Evolutionary conservation across 2,329 filamentous ascomycete genomes (phyloP), one percentile per base, ranked within the genome.

Genomic region (Colletotrichum sojae): DNA sequence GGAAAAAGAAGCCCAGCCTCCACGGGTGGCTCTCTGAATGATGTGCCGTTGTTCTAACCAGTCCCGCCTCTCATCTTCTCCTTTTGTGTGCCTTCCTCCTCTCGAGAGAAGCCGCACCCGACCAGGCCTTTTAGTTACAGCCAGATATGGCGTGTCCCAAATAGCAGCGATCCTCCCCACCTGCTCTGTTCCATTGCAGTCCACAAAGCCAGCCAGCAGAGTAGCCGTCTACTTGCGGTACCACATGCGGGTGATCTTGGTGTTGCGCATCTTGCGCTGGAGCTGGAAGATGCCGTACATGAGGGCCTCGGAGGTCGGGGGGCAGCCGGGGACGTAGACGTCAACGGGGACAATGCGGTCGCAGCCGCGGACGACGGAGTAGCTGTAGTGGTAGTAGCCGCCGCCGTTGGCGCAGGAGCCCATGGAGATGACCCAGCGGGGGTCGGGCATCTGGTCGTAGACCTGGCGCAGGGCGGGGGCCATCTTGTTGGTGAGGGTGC

Each of bases 401-500:
- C 93, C 93, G 59, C 93, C 93, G 80, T 95, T 95, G 70, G 93
- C 93, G 80, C 93, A 95, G 76, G 90, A 93, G 13, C 93, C 93
- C 93, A 95, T 95, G 75, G 90, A 93, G 76, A 89, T 81, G 75
- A 95, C 94, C 94, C 94, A 97, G 77, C 92, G 88, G 18, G 94
- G 94, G 39, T 97, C 94, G 36, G 94, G 94, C 94, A 97, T 97
- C 85, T 97, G 94, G 81, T 97, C 94, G 84, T 97, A 97, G 71
- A 97, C 92, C 83, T 96, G 93, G 80, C 94, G 88, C 77, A 97
- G 84, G 40, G 94, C 94, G 2, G 94, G 94, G 1, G 94, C 94
- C 94, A 97, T 97, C 86, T 97, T 97, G 87, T 97, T 97, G 75
- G 94, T 97, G 71, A 97, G 88, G 36, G 94, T 97, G 69, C 94